phyloP scores from a whole-genome alignment of 768 basidiomycete species.

The Calocybe gangraenosa region DNA sequence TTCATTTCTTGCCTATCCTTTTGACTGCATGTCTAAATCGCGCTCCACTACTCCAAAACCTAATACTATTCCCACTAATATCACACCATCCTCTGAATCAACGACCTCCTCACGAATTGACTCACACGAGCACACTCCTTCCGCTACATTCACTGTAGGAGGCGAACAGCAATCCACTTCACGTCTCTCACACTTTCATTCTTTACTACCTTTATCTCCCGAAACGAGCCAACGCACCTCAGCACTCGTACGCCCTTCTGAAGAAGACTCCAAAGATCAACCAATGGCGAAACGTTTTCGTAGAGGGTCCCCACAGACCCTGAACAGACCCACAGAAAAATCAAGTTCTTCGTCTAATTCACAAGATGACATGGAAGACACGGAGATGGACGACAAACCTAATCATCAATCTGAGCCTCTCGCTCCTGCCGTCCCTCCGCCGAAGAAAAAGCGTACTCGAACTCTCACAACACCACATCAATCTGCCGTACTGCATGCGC shows the following conservation, averaged over 20 bases:
- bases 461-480: slow-evolving; percentile 87
- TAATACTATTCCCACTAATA: slow-evolving; percentile 37
- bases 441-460: slow-evolving; percentile 80
- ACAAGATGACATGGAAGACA: slow-evolving; percentile 56
- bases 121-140: slow-evolving; percentile 32
- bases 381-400: slow-evolving; percentile 43
- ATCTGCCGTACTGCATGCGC: slow-evolving; percentile 79
- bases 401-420: slow-evolving; percentile 36
- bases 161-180: slow-evolving; percentile 20
- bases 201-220: slow-evolving; percentile 20
- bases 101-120: slow-evolving; percentile 39
- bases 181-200: slow-evolving; percentile 23
- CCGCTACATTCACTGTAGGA: slow-evolving; percentile 17
- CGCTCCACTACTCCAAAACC: slow-evolving; percentile 40
- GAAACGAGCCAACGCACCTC: slow-evolving; percentile 20
- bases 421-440: slow-evolving; percentile 35
- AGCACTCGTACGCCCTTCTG: slow-evolving; percentile 19
- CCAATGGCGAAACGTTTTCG: slow-evolving; percentile 44
- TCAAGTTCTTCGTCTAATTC: slow-evolving; percentile 47
- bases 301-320: slow-evolving; percentile 26
- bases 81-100: slow-evolving; percentile 25
- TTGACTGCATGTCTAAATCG: slow-evolving; percentile 46
- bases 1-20: slow-evolving; percentile 26
- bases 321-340: slow-evolving; percentile 20
- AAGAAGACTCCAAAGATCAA: slow-evolving; percentile 23